Percentiles rank a stretch among this genome's conserved stretches.
These are phyloP conservation scores for Fusarium sp. DNA, from an alignment of 2,329 filamentous ascomycete genomes.

Conservation along the genomic window DNA sequence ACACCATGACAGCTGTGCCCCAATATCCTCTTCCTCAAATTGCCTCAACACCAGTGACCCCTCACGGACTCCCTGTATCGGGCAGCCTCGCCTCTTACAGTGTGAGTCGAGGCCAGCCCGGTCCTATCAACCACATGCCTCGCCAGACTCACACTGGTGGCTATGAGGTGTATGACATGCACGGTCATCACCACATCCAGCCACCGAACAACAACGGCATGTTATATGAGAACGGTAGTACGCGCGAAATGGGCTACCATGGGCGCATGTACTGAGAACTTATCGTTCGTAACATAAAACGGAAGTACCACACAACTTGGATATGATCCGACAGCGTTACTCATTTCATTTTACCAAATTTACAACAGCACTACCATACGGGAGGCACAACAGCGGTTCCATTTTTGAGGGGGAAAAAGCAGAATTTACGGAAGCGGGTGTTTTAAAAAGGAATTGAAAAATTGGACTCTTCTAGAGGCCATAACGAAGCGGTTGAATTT, in stretches of 20 bases:
- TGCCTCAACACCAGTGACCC: slow-evolving; percentile 37
- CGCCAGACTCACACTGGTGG: slow-evolving; percentile 48
- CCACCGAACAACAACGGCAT: slow-evolving; percentile 45
- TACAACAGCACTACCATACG: slow-evolving; percentile 34
- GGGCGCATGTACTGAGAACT: slow-evolving; percentile 58
- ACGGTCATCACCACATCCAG: slow-evolving; percentile 49
- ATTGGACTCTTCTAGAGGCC: slow-evolving; percentile 12
- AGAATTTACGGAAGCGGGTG: slow-evolving; percentile 23
- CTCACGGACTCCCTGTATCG: slow-evolving; percentile 46
- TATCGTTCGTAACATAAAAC: slow-evolving; percentile 2
- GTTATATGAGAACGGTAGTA: slow-evolving; percentile 60
- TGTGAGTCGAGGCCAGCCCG: slow-evolving; percentile 46
- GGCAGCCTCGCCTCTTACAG: slow-evolving; percentile 50
- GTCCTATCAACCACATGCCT: slow-evolving; percentile 44
- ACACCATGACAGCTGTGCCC: slow-evolving; percentile 20
- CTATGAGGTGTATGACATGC: slow-evolving; percentile 62
- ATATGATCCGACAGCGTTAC: slow-evolving; percentile 16
- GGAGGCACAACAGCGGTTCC: slow-evolving; percentile 39
- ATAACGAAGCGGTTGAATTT: slow-evolving; percentile 24
- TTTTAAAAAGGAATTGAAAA: slow-evolving; percentile 36
- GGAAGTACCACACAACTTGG: slow-evolving; percentile 9
- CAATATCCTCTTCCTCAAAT: slow-evolving; percentile 47
- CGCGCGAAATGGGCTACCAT: slow-evolving; percentile 55
- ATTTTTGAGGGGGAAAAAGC: slow-evolving; percentile 25
- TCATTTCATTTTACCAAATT: slow-evolving; percentile 20